Evolutionary conservation across 1,284 basidiomycete genomes (phyloP).

Genomic region (Fistulina hepatica): DNA sequence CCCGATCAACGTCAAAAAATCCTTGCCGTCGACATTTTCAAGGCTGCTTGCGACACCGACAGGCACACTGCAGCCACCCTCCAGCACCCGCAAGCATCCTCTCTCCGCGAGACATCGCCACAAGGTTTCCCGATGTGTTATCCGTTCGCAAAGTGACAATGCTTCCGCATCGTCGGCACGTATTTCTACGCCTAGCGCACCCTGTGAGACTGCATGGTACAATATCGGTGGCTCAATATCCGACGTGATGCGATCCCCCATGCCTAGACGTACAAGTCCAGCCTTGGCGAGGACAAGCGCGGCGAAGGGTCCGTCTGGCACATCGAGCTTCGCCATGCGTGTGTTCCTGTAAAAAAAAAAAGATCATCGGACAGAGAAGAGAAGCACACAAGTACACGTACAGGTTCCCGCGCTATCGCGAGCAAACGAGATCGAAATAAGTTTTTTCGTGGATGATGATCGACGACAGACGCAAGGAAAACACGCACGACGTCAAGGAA

Average conservation of each 20-base stretch:
- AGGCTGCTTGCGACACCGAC: constrained; percentile 70
- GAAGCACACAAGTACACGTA: constrained; percentile 28
- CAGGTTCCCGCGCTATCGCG: constrained; percentile 79
- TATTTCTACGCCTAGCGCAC: constrained; percentile 85
- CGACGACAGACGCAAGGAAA: constrained; percentile 1
- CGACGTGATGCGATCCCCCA: constrained; percentile 70
- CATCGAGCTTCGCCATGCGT: constrained; percentile 87
- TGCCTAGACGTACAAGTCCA: constrained; percentile 78
- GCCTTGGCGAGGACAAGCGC: constrained; percentile 93
- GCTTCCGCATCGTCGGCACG: constrained; percentile 60
- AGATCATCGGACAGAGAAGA: constrained; percentile 7
- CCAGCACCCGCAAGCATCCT: constrained; percentile 76
- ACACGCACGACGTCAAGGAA: constrained; percentile 84
- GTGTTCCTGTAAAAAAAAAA: constrained; percentile 53
- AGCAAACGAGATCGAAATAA: constrained; percentile 2
- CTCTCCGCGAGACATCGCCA: constrained; percentile 79
- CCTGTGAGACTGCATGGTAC: constrained; percentile 90
- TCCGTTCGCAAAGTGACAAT: constrained; percentile 47
- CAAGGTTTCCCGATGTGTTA: constrained; percentile 70
- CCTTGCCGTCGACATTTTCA: constrained; percentile 15
- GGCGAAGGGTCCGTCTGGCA: constrained; percentile 70
- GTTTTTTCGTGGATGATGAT: constrained; percentile 7
- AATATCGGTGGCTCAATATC: constrained; percentile 69
- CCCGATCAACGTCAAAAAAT: constrained; percentile 38
- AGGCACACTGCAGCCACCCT: constrained; percentile 96